phyloP scores from a whole-genome alignment of 139 green algal species.

The Edaphochlamys debaryana region DNA sequence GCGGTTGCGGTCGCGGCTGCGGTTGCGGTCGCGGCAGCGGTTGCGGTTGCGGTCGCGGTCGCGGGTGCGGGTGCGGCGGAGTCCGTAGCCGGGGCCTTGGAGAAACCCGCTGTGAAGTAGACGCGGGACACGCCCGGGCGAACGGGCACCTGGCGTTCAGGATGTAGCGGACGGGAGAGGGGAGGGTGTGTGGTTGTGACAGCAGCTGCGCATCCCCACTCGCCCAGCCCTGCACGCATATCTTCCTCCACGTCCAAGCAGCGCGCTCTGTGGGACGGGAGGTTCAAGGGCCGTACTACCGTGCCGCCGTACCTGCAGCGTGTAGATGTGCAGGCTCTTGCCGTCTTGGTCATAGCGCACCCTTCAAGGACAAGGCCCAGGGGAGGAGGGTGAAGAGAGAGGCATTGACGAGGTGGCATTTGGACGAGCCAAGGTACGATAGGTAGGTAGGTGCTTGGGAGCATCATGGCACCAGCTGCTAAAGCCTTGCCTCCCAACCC shows the following conservation, averaged over 20 bases:
- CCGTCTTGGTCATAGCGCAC: background rate
- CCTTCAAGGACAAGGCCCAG: background rate
- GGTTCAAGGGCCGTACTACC: no score
- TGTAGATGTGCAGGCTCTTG: background rate
- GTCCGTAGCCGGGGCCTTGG: background rate
- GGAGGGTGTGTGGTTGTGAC: no score
- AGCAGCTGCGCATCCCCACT: no score
- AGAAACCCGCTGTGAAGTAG: conserved; percentile 13
- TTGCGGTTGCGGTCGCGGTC: background rate
- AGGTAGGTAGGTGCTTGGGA: no score
- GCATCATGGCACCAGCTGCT: no score
- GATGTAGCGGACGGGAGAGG: background rate
- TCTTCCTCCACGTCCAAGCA: no score
- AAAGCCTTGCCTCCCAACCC: background rate
- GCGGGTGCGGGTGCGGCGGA: background rate
- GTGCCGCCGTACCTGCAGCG: background rate
- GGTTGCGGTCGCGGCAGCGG: no score
- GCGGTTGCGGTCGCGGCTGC: background rate
- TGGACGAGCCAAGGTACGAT: no score
- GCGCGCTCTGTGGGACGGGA: no score
- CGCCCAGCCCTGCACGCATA: no score
- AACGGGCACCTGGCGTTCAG: conserved; percentile 29
- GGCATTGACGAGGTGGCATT: no score
- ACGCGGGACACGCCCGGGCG: conserved; percentile 34
- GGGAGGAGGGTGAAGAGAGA: no score